phyloP scores from a whole-genome alignment of 164 flowering plant genomes.

The Protea cynaroides region DNA sequence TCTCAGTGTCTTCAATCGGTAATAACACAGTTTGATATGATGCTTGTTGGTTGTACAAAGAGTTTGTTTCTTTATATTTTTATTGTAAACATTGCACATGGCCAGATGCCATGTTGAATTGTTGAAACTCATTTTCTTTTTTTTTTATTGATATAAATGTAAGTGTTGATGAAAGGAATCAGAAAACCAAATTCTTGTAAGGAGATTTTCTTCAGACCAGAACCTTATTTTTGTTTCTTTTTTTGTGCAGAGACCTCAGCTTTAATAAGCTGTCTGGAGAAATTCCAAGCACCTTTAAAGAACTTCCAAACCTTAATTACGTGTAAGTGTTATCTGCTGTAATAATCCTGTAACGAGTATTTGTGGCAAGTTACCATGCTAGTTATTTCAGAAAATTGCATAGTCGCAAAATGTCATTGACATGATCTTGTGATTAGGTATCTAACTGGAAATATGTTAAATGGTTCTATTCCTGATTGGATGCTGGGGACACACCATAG shows the following conservation, averaged over 20 bases:
- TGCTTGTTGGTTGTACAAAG: no score
- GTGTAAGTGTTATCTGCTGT: constrained; percentile 22
- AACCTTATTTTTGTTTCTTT: constrained; percentile 1
- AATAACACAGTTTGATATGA: no score
- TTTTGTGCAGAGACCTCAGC: constrained; percentile 55
- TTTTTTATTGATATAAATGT: not conserved
- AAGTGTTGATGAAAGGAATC: not conserved
- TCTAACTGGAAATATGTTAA: constrained; percentile 52
- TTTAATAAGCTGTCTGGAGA: constrained; percentile 57
- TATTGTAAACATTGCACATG: no score
- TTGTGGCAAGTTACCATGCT: not conserved
- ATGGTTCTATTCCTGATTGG: constrained; percentile 51
- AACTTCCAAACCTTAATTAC: constrained; percentile 15
- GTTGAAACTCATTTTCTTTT: not conserved
- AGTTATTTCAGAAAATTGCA: not conserved
- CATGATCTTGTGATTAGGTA: constrained; percentile 41
- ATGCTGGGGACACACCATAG: constrained; percentile 41
- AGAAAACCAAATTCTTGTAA: not conserved
- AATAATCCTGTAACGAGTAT: not conserved
- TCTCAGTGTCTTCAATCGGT: no score
- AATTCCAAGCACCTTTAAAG: constrained; percentile 30
- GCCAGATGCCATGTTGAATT: no score
- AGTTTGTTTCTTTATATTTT: no score
- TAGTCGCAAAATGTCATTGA: not conserved
- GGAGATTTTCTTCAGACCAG: not conserved